phyloP scores from a whole-genome alignment of 169 alveolate species.

The Theileria orientalis region DNA sequence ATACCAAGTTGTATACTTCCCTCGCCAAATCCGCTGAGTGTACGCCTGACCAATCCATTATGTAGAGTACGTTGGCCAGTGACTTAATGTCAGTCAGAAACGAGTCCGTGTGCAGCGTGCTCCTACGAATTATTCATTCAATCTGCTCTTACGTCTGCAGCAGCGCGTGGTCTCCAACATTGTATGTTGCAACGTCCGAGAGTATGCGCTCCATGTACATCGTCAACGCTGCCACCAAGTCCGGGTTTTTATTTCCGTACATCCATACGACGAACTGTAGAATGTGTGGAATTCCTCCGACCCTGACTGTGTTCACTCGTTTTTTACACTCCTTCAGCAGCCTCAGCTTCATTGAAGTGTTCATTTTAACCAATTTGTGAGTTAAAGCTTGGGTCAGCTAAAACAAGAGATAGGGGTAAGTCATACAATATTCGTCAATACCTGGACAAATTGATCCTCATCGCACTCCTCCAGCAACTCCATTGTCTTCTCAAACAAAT shows the following conservation, averaged over 20 bases:
- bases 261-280: conserved; percentile 33
- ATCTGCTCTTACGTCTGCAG: conserved; percentile 4
- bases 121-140: conserved; percentile 2
- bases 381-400: conserved; percentile 16
- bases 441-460: conserved; percentile 56
- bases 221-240: conserved; percentile 30
- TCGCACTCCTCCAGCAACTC: conserved; percentile 11
- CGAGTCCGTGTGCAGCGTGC: conserved; percentile 8
- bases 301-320: conserved; percentile 26
- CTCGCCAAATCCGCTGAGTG: conserved; percentile 11
- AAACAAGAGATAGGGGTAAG: background rate
- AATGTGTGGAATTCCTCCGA: conserved; percentile 56
- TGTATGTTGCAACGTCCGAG: conserved; percentile 30
- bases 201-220: conserved; percentile 35
- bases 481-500: conserved; percentile 30
- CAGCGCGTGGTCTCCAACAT: conserved; percentile 13
- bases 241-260: conserved; percentile 46
- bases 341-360: conserved; percentile 41
- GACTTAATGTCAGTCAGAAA: conserved; percentile 32
- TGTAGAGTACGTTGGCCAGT: conserved; percentile 37
- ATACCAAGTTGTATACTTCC: conserved; percentile 1
- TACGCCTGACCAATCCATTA: conserved; percentile 39
- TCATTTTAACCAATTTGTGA: conserved; percentile 25
- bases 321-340: conserved; percentile 48
- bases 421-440: background rate